Conservation (phyloP, 2,329 filamentous ascomycete species). For the Chaetomiaceae sp. region DNA sequence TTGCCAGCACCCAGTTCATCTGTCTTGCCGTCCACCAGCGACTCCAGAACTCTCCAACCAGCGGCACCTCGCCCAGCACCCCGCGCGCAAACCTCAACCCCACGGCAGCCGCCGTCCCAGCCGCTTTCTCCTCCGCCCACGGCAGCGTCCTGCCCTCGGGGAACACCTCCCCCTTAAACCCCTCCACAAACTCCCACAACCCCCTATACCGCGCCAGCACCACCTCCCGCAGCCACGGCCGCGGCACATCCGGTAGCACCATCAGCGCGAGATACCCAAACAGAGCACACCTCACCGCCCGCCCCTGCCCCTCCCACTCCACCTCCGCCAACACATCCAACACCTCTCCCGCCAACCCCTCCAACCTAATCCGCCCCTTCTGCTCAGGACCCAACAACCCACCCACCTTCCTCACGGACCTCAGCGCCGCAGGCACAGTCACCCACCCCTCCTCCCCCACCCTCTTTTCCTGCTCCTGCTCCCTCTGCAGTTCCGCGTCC, state of each 20-base stretch:
- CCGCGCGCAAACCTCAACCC: constrained; percentile 18
- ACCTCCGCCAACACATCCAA: constrained; percentile 61
- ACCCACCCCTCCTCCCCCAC: constrained; percentile 29
- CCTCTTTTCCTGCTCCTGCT: constrained; percentile 25
- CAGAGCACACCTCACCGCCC: constrained; percentile 57
- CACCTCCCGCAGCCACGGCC: constrained; percentile 30
- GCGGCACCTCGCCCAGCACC: constrained; percentile 18
- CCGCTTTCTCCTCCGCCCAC: constrained; percentile 10
- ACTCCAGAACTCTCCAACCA: constrained; percentile 20
- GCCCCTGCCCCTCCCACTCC: constrained; percentile 46
- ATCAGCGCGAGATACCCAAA: constrained; percentile 76
- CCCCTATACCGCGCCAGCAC: constrained; percentile 19
- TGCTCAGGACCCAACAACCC: constrained; percentile 64
- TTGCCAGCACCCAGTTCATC: constrained; percentile 10
- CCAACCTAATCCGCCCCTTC: constrained; percentile 67
- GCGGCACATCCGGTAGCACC: constrained; percentile 37
- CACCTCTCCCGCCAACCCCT: constrained; percentile 64
- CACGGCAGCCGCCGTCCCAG: constrained; percentile 1
- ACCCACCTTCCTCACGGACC: constrained; percentile 36
- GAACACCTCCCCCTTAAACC: constrained; percentile 15
- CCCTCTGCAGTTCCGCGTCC: constrained; percentile 29
- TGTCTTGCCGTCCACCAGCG: constrained; percentile 20
- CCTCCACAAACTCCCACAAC: constrained; percentile 23
- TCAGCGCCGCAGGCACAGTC: constrained; percentile 41
- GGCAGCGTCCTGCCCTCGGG: constrained; percentile 6